Conservation (phyloP, 257 asterid species). For the Primulina tabacum region DNA sequence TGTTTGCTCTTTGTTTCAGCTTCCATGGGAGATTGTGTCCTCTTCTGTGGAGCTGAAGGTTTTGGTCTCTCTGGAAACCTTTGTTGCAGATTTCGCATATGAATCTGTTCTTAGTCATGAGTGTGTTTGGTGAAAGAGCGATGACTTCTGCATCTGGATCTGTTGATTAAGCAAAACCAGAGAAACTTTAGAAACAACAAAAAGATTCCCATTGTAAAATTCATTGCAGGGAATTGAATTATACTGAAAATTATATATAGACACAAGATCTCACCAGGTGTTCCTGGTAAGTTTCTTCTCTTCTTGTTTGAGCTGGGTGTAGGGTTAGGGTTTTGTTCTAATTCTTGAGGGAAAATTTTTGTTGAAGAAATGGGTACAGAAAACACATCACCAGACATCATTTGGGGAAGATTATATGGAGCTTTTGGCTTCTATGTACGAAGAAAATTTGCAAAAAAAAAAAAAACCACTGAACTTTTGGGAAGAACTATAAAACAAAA, state of each 20-base stretch:
- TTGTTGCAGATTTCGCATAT: constrained; percentile 67
- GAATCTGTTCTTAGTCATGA: constrained; percentile 63
- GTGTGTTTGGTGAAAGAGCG: constrained; percentile 58
- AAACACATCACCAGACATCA: constrained; percentile 54
- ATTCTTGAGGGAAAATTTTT: constrained; percentile 31
- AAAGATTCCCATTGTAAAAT: background rate
- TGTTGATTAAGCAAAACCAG: constrained; percentile 17
- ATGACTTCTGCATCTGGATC: constrained; percentile 79
- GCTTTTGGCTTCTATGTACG: background rate
- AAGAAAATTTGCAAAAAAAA: background rate
- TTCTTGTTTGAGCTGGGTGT: constrained; percentile 42
- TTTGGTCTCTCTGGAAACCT: constrained; percentile 67
- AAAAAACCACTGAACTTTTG: background rate
- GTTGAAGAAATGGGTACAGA: constrained; percentile 35
- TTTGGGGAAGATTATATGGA: constrained; percentile 17
- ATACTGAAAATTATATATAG: too few species aligned
- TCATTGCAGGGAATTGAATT: background rate
- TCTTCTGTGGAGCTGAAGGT: constrained; percentile 62
- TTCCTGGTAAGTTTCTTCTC: constrained; percentile 62
- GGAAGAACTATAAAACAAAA: constrained; percentile 27
- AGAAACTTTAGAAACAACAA: background rate
- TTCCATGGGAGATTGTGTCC: constrained; percentile 76
- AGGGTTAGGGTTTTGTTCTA: constrained; percentile 42
- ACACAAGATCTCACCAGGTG: constrained; percentile 39
- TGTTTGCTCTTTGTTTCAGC: constrained; percentile 53